Evolutionary conservation across 2,329 filamentous ascomycete species (phyloP), one percentile per base, ranked within the genome.

Genomic region (Cryphonectria naterciae): DNA sequence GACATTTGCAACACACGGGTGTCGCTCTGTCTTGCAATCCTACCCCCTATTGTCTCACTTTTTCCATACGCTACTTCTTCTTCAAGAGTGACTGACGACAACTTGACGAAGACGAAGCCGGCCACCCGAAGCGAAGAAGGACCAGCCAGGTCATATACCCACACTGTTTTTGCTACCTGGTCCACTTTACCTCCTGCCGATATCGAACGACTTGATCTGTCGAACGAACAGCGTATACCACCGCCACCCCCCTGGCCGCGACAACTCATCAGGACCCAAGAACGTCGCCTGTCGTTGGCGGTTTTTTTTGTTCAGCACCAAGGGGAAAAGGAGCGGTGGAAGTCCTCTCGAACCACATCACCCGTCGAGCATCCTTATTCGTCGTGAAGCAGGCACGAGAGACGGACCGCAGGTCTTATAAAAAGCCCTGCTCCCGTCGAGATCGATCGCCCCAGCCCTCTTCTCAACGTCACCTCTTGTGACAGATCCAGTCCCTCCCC

Each of bases 31-130:
- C 62, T 65, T 39, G 35, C 19, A 28, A 15, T 49, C 39, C 39
- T 49, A 49, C 43, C 8, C 37, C n/a, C 62, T n/a, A 61, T 22
- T 67, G 64, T 67, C 64, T 67, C 64, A 54, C 28, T 49, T 54
- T 43, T 54, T 43, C 65, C 56, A 64, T 46, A 39, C 54, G 19
- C n/a, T 58, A 17, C 39, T 49, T n/a, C 52, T 11, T 22, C 28
- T 6, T 3, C 32, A 35, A 39, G 68, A 61, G 32, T 35, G 32
- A 39, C 58, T 61, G 58, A 61, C 58, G 58, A 61, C 35, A 61
- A 32, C 32, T 19, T n/a, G 35, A 37, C 58, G 35, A 61, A 32
- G 58, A 61, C 17, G 8, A 11, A 61, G 32, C 22, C 32, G 32
- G 56, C 15, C 56, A 60, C 32, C 56, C 28, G 32, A 37, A 39